phyloP scores from a whole-genome alignment of 148 eudicot genomes.

The Dianthus caryophyllus region DNA sequence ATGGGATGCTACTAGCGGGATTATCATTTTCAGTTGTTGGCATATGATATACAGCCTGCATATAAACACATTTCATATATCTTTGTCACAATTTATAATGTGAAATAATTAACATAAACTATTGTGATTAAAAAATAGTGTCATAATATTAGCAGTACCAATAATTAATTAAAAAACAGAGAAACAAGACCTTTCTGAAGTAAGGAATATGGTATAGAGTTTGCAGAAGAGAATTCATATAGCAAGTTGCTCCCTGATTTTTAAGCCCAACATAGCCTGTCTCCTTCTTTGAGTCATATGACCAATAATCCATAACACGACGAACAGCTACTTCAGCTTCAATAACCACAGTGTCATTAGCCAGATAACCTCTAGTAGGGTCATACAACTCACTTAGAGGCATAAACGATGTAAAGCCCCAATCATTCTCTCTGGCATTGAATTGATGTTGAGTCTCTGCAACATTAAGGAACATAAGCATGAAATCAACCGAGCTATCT shows the following conservation, averaged over 20 bases:
- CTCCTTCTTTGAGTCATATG: slow-evolving; percentile 93
- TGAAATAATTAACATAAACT: background rate
- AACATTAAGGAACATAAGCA: slow-evolving; percentile 14
- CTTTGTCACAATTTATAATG: background rate
- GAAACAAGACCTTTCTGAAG: slow-evolving; percentile 70
- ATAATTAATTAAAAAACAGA: background rate
- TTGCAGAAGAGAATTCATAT: slow-evolving; percentile 96
- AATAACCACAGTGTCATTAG: slow-evolving; percentile 67
- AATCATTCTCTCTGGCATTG: slow-evolving; percentile 85
- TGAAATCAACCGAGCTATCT: too few species aligned
- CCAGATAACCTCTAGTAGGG: slow-evolving; percentile 68
- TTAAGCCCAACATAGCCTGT: slow-evolving; percentile 97
- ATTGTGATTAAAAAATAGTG: background rate
- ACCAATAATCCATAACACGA: slow-evolving; percentile 66
- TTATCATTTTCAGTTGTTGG: slow-evolving; percentile 99
- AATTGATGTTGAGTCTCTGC: slow-evolving; percentile 98
- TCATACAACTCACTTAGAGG: slow-evolving; percentile 87
- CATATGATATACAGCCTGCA: slow-evolving; percentile 98
- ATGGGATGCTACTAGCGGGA: slow-evolving; percentile 78
- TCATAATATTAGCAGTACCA: background rate
- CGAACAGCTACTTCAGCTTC: slow-evolving; percentile 98
- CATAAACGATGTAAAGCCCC: slow-evolving; percentile 99
- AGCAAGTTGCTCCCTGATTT: slow-evolving; percentile 98
- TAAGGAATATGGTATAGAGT: slow-evolving; percentile 90
- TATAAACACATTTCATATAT: slow-evolving; percentile 17